Evolutionary conservation across 2,329 filamentous ascomycete species (phyloP), one percentile per base, ranked within the genome.

Genomic region (Clarireedia monteithiana): DNA sequence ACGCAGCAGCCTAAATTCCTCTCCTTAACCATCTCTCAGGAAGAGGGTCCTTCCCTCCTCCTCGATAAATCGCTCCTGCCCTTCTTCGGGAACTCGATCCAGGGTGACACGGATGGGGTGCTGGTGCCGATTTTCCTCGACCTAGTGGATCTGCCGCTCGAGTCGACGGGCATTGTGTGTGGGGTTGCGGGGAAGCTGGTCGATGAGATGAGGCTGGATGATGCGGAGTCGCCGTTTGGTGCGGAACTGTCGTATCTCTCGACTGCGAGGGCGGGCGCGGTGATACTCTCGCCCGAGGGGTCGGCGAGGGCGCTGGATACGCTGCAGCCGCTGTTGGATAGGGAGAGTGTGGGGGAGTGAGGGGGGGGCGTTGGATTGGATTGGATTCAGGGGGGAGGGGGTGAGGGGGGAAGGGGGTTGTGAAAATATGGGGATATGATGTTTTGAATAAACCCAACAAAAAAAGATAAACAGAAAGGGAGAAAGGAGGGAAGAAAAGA

Each of bases 131-230:
- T 99, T 63, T 92, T 91, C 57, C 79, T 99, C 3, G 90, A 97
- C 65, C 78, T 99, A 26, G 83, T 82, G 20, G 83, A 83, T 44
- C 75, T 97, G 42, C 89, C 92, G 0, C 79, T 92, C 44, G 90
- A 96, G 70, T 91, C 90, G 6, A 95, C 91, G 0, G 92, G 92
- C 23, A 96, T 99, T 57, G 90, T 99, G 3, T 96, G 91, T 63
- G 92, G 94, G 27, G 89, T 99, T 2, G 91, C 92, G 0, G 89
- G 91, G 26, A 81, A 84, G 54, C 76, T 97, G 27, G 87, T 91
- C 0, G 83, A 88, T 50, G 88, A 88, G 47, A 85, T 89, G 70
- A 72, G 77, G 38, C 27, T 58, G 39, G 38, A 58, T 36, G 61
- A 55, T n/a, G 6, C 20, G 3, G 7, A 36, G 36, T 17, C 36